phyloP scores from a whole-genome alignment of 2,329 filamentous ascomycete species.

The Nigrograna mackinnonii region DNA sequence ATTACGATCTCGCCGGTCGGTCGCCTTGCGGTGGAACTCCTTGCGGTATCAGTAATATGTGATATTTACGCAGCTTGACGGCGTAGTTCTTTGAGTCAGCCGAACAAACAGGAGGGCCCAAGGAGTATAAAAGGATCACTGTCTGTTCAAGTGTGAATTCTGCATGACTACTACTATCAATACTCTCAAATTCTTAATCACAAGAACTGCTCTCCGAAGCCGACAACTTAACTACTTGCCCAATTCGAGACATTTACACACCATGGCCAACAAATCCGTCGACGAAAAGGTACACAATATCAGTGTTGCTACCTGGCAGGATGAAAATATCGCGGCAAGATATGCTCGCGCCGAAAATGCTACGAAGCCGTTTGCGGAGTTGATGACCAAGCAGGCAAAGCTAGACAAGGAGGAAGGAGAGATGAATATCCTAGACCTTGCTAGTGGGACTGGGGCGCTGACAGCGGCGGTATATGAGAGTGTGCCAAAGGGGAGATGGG shows the following conservation, averaged over 20 bases:
- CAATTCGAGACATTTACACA: slow-evolving; percentile 1
- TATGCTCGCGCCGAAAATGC: slow-evolving; percentile 23
- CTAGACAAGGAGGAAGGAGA: slow-evolving; percentile 4
- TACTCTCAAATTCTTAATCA: too few species aligned
- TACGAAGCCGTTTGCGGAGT: slow-evolving; percentile 18
- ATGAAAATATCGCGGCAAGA: slow-evolving; percentile 13
- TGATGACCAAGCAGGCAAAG: slow-evolving; percentile 14
- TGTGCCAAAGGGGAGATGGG: slow-evolving; percentile 16
- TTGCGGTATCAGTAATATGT: too few species aligned
- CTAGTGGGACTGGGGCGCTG: slow-evolving; percentile 27
- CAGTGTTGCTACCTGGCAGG: background rate
- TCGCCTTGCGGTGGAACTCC: too few species aligned
- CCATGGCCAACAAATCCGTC: slow-evolving; percentile 1
- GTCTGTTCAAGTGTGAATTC: too few species aligned
- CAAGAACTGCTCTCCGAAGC: too few species aligned
- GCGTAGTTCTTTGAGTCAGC: too few species aligned
- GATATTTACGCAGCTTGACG: too few species aligned
- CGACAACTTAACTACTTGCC: background rate
- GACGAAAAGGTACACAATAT: too few species aligned
- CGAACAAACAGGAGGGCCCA: too few species aligned
- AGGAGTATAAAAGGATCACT: too few species aligned
- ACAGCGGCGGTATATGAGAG: slow-evolving; percentile 19
- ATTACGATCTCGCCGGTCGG: too few species aligned
- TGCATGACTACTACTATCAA: too few species aligned
- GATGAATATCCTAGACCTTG: slow-evolving; percentile 24